Conservation (phyloP, 176 grass and related monocot species). For the Sorghum bicolor region Sorghum_bicolor_NCBIv3 NC_012871.2:76665501-76666000, state of each 20-base stretch:
- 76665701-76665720: conserved; percentile 45
- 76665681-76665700: conserved; percentile 53
- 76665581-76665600: conserved; percentile 62
- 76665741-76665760: conserved; percentile 26
- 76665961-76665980: conserved; percentile 96
- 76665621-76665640: conserved; percentile 89
- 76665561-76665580: conserved; percentile 33
- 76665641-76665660: conserved; percentile 73
- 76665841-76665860: conserved; percentile 96
- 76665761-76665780: conserved; percentile 58
- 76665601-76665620: conserved; percentile 63
- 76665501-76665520: conserved; percentile 79
- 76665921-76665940: conserved; percentile 93
- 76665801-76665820: conserved; percentile 72
- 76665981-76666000: conserved; percentile 95
- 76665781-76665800: conserved; percentile 9
- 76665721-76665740: conserved; percentile 40
- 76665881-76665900: conserved; percentile 86
- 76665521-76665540: conserved; percentile 47
- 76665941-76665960: conserved; percentile 93
- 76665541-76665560: conserved; percentile 34
- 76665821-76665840: conserved; percentile 92
- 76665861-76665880: conserved; percentile 96
- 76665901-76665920: conserved; percentile 99
- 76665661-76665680: conserved; percentile 53